These are phyloP conservation scores for Erodium maritimum DNA, from an alignment of 345 rosid genomes.

Conservation along the genomic window DNA sequence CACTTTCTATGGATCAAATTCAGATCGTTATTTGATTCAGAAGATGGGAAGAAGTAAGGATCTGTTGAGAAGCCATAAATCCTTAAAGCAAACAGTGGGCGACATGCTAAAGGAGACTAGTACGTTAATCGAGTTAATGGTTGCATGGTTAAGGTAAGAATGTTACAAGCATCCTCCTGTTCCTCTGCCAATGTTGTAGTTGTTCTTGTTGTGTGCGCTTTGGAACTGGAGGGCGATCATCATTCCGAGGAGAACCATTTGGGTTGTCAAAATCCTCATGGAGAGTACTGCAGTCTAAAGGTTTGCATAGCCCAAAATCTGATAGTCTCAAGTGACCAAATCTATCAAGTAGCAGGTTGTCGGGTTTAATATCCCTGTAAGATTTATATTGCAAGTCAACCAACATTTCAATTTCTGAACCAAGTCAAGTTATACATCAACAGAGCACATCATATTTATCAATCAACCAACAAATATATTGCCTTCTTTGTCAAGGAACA, in stretches of 20 bases:
- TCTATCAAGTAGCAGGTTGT: constrained; percentile 82
- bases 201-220: constrained; percentile 86
- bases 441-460: not conserved
- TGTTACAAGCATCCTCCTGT: constrained; percentile 80
- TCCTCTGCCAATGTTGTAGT: constrained; percentile 85
- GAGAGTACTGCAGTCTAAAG: constrained; percentile 72
- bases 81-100: not conserved
- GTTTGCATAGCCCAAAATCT: constrained; percentile 94
- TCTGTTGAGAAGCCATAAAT: too few species aligned
- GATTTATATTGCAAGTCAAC: constrained; percentile 7
- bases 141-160: constrained; percentile 6
- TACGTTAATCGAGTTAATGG: too few species aligned
- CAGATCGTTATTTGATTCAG: too few species aligned
- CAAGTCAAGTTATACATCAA: not conserved
- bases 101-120: not conserved
- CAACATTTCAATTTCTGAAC: constrained; percentile 2
- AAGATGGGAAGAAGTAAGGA: too few species aligned
- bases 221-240: constrained; percentile 34
- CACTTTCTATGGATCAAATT: not conserved
- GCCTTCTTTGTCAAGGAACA: constrained; percentile 2
- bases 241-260: constrained; percentile 31
- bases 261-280: constrained; percentile 53
- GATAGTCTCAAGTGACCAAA: constrained; percentile 78
- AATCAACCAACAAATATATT: too few species aligned
- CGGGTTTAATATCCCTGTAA: constrained; percentile 86